phyloP scores from a whole-genome alignment of 495 filamentous ascomycete genomes.

The Hypoxylon lienhwacheense region DNA sequence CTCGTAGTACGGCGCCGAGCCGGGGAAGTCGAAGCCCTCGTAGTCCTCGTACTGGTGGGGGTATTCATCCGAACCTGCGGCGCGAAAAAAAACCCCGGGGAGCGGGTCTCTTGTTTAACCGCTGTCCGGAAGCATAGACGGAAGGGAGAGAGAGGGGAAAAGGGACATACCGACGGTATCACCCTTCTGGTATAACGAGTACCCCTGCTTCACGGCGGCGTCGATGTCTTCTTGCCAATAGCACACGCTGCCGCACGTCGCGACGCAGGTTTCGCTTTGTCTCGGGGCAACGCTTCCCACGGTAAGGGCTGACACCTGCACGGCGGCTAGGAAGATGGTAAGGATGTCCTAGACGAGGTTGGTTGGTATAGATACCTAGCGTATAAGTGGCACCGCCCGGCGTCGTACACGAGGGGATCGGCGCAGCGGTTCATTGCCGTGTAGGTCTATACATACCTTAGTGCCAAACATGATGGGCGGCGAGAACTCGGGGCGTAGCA shows the following conservation, averaged over 20 bases:
- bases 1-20: constrained; percentile 63
- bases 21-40: constrained; percentile 70
- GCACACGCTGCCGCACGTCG: constrained; percentile 44
- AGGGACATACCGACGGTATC: constrained; percentile 46
- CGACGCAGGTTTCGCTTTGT: constrained; percentile 39
- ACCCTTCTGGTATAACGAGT: constrained; percentile 51
- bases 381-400: not conserved
- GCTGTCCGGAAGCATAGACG: not conserved
- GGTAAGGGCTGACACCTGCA: constrained; percentile 40
- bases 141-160: not conserved
- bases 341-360: constrained; percentile 35
- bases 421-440: not conserved
- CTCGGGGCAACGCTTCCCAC: constrained; percentile 26
- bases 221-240: constrained; percentile 47
- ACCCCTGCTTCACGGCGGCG: constrained; percentile 54
- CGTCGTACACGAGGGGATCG: not conserved
- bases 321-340: constrained; percentile 35
- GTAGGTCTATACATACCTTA: constrained; percentile 35
- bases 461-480: constrained; percentile 33
- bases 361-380: too few relatives aligned
- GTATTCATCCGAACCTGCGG: constrained; percentile 52
- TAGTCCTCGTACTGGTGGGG: constrained; percentile 75
- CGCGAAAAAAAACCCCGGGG: too few relatives aligned
- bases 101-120: not conserved
- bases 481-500: too few relatives aligned